A percentile compares a stretch with the other conserved stretches of the same genome.
These are phyloP conservation scores for Bifiguratus adelaidae DNA, from an alignment of 192 early-diverging fungal species.

Conservation along the genomic window DNA sequence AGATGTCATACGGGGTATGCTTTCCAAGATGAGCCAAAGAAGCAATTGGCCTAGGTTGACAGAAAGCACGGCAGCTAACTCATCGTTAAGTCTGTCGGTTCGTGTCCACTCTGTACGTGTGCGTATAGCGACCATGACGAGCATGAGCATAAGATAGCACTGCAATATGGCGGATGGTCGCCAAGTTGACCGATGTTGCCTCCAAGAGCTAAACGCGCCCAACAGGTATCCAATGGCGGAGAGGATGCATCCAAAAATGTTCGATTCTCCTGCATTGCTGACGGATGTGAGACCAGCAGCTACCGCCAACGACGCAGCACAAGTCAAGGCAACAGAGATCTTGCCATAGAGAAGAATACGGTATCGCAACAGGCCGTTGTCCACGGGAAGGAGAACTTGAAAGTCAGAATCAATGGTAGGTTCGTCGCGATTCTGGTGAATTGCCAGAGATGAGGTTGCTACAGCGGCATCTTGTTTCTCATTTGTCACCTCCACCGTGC, in stretches of 20 bases:
- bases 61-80: constrained; percentile 13
- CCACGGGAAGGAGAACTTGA: background rate
- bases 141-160: background rate
- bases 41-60: constrained; percentile 6
- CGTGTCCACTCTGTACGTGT: constrained; percentile 2
- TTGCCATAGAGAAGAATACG: background rate
- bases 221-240: background rate
- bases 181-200: constrained; percentile 2
- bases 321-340: background rate
- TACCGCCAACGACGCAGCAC: background rate
- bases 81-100: background rate
- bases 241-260: background rate
- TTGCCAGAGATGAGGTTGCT: background rate
- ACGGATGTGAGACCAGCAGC: background rate
- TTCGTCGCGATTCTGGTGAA: too few species aligned
- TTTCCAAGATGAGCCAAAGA: constrained; percentile 9
- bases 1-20: constrained; percentile 14
- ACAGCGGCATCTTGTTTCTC: background rate
- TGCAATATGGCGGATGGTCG: background rate
- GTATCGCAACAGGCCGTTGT: background rate
- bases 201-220: background rate
- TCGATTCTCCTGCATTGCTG: constrained; percentile 4
- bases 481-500: too few species aligned
- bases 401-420: background rate
- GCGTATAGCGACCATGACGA: background rate